Conservation (phyloP, 1,284 basidiomycete species). For the Malassezia brasiliensis region DNA sequence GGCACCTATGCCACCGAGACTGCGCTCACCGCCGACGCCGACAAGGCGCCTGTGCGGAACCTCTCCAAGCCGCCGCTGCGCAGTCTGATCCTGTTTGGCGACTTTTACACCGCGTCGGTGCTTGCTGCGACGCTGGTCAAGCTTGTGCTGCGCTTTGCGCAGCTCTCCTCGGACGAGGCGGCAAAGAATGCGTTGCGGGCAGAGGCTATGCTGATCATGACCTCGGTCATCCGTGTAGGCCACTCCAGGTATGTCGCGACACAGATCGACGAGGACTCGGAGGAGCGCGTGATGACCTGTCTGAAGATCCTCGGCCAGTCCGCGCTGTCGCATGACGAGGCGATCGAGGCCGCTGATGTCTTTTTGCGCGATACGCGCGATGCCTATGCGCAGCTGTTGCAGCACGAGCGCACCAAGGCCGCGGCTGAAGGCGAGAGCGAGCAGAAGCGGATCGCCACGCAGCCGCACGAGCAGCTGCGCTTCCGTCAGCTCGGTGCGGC, state of each 20-base stretch:
- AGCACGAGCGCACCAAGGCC: slow-evolving; percentile 58
- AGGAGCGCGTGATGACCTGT: slow-evolving; percentile 92
- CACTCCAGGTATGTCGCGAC: slow-evolving; percentile 88
- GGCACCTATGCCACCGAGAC: slow-evolving; percentile 98
- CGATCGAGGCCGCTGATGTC: slow-evolving; percentile 64
- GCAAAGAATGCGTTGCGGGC: slow-evolving; percentile 58
- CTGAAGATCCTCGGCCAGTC: slow-evolving; percentile 69
- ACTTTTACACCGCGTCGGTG: slow-evolving; percentile 91
- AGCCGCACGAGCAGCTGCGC: slow-evolving; percentile 81
- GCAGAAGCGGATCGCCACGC: slow-evolving; percentile 63
- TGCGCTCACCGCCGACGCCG: slow-evolving; percentile 65
- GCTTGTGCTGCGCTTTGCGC: slow-evolving; percentile 71
- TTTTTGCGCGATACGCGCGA: slow-evolving; percentile 87
- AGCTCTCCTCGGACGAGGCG: slow-evolving; percentile 59
- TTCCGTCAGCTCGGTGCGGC: slow-evolving; percentile 96
- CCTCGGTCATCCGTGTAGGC: slow-evolving; percentile 87
- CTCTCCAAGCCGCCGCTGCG: slow-evolving; percentile 83
- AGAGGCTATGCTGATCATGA: slow-evolving; percentile 98
- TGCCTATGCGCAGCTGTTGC: slow-evolving; percentile 89
- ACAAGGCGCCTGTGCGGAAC: slow-evolving; percentile 64
- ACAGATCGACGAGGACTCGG: slow-evolving; percentile 94
- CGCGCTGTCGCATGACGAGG: slow-evolving; percentile 37
- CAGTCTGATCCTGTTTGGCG: slow-evolving; percentile 84
- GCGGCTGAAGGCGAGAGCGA: slow-evolving; percentile 78
- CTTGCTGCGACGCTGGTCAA: slow-evolving; percentile 82